Conservation (phyloP, 768 basidiomycete genomes). For the Amyloporia xantha region DNA sequence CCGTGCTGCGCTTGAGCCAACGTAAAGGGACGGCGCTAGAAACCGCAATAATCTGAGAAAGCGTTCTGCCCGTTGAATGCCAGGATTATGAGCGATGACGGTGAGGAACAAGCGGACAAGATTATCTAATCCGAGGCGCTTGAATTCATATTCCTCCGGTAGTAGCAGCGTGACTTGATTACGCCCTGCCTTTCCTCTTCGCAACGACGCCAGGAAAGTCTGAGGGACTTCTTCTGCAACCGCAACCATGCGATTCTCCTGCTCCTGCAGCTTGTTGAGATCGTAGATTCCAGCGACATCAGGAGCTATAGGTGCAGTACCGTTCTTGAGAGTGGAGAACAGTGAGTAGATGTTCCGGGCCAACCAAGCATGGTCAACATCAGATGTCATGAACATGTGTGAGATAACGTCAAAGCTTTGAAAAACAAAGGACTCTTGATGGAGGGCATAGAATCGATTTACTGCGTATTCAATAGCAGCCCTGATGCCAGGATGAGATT, state of each 20-base stretch:
- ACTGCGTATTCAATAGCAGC: conserved; percentile 65
- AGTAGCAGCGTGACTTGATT: conserved; percentile 29
- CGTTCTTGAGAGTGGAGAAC: conserved; percentile 48
- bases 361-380: conserved; percentile 43
- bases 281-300: conserved; percentile 67
- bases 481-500: conserved; percentile 49
- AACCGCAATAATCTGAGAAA: conserved; percentile 59
- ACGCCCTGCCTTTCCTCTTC: conserved; percentile 29
- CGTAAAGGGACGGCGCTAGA: conserved; percentile 50
- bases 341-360: conserved; percentile 51
- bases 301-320: conserved; percentile 23
- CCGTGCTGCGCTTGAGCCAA: conserved; percentile 47
- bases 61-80: conserved; percentile 58
- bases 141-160: conserved; percentile 55
- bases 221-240: conserved; percentile 73
- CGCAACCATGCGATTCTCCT: conserved; percentile 60
- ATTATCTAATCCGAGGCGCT: conserved; percentile 52
- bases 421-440: conserved; percentile 68
- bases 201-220: conserved; percentile 52
- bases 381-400: conserved; percentile 44
- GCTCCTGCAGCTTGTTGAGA: conserved; percentile 56
- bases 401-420: conserved; percentile 62
- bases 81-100: conserved; percentile 70
- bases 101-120: conserved; percentile 69
- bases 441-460: conserved; percentile 67